These are phyloP conservation scores for Suillus americanus DNA, from an alignment of 768 basidiomycete species.

Conservation along the genomic window DNA sequence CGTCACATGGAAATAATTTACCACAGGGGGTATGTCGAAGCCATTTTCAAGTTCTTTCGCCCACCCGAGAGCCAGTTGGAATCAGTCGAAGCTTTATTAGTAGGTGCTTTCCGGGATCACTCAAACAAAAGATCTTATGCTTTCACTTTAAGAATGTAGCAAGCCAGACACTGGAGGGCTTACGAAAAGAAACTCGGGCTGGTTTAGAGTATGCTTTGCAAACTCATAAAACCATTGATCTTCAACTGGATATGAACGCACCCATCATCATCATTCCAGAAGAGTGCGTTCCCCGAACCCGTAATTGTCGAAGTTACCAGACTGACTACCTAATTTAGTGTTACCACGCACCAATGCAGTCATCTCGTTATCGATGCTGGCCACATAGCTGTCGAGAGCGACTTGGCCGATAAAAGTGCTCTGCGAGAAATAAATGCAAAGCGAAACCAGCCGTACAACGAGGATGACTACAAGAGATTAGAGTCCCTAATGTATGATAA, in stretches of 20 bases:
- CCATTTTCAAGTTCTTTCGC: conserved; percentile 86
- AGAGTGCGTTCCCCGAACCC: conserved; percentile 48
- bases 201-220: conserved; percentile 93
- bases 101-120: conserved; percentile 34
- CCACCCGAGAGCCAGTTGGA: conserved; percentile 94
- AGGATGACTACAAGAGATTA: conserved; percentile 81
- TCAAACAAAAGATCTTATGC: neutral
- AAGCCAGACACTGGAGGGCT: conserved; percentile 88
- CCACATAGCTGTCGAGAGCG: conserved; percentile 91
- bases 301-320: neutral
- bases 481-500: conserved; percentile 97
- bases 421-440: conserved; percentile 79
- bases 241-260: conserved; percentile 96
- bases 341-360: conserved; percentile 74
- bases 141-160: conserved; percentile 67
- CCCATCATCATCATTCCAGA: conserved; percentile 97
- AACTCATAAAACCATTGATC: conserved; percentile 91
- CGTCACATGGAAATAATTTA: conserved; percentile 97
- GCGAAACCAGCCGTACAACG: conserved; percentile 78
- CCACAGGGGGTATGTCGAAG: conserved; percentile 91
- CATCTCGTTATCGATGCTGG: conserved; percentile 95
- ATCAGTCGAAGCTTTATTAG: conserved; percentile 90
- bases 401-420: conserved; percentile 82
- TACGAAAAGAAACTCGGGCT: conserved; percentile 91
- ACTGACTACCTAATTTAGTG: conserved; percentile 41